phyloP scores from a whole-genome alignment of 768 basidiomycete genomes.

The Clitopilus hobsonii region DNA sequence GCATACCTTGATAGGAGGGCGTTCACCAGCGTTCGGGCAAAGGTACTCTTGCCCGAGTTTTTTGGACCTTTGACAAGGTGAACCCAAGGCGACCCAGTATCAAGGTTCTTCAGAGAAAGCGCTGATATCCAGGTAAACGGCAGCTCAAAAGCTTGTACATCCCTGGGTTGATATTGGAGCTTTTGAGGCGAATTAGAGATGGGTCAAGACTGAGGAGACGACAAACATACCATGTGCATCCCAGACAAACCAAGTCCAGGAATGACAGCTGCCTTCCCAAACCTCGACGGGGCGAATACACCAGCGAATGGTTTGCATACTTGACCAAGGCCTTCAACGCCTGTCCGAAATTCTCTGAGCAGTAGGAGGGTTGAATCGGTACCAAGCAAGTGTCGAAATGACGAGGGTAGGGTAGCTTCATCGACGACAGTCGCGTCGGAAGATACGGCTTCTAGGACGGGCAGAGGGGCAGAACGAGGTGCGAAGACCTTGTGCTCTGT shows the following conservation, averaged over 20 bases:
- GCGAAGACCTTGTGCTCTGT: constrained; percentile 58
- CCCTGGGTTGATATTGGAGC: constrained; percentile 31
- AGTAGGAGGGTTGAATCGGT: constrained; percentile 38
- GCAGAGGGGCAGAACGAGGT: constrained; percentile 75
- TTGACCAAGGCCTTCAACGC: constrained; percentile 61
- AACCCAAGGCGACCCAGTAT: constrained; percentile 22
- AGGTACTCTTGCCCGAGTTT: constrained; percentile 87
- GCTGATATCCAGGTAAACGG: constrained; percentile 34
- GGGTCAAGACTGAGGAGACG: neutral
- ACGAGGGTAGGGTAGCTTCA: constrained; percentile 12
- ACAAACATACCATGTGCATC: constrained; percentile 39
- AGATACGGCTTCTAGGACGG: constrained; percentile 31
- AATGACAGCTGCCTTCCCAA: constrained; percentile 27
- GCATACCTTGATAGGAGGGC: constrained; percentile 54
- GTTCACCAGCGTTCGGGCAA: constrained; percentile 73
- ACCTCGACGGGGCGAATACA: constrained; percentile 52
- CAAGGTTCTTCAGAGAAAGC: constrained; percentile 17
- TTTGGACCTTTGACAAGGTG: constrained; percentile 82
- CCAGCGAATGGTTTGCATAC: constrained; percentile 61
- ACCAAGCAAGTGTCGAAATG: constrained; percentile 13
- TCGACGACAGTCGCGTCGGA: constrained; percentile 8
- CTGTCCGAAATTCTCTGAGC: constrained; percentile 52
- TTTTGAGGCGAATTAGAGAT: constrained; percentile 12
- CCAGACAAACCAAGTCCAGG: constrained; percentile 42
- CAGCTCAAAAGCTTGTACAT: constrained; percentile 31